Evolutionary conservation across 306 rosid species (phyloP).

Genomic region (Rosa multiflora): DNA sequence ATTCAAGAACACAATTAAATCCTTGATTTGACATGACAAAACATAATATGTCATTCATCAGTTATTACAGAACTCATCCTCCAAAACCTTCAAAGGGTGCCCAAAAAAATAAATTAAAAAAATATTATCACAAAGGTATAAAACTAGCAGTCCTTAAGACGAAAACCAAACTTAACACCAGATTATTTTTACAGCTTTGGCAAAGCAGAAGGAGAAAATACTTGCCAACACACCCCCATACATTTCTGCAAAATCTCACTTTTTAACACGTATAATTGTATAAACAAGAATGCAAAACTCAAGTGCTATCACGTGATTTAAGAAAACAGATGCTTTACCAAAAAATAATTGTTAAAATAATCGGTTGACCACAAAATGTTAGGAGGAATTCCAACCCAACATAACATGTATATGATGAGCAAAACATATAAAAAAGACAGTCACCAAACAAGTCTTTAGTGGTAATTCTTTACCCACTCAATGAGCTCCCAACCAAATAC

Average conservation of each 20-base stretch:
- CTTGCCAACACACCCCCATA: neutral
- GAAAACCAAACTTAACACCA: neutral
- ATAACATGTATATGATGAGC: neutral
- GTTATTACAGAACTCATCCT: neutral
- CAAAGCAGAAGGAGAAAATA: neutral
- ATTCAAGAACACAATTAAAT: neutral
- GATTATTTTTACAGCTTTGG: neutral
- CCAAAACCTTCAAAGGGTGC: neutral
- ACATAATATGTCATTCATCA: neutral
- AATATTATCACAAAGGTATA: neutral
- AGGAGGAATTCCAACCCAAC: too few relatives aligned
- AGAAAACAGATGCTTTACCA: neutral
- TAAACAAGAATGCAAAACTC: neutral
- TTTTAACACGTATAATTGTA: neutral
- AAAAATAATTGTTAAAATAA: neutral
- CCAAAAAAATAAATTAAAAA: neutral
- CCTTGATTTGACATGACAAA: neutral
- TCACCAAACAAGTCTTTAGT: neutral
- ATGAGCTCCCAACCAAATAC: neutral
- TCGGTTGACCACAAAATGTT: neutral
- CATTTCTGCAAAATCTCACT: neutral
- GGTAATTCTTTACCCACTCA: neutral
- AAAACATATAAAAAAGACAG: neutral
- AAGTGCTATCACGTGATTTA: neutral
- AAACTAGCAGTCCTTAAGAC: neutral